Conservation (phyloP, 208 protist species). For the Entamoeba dispar region DNA sequence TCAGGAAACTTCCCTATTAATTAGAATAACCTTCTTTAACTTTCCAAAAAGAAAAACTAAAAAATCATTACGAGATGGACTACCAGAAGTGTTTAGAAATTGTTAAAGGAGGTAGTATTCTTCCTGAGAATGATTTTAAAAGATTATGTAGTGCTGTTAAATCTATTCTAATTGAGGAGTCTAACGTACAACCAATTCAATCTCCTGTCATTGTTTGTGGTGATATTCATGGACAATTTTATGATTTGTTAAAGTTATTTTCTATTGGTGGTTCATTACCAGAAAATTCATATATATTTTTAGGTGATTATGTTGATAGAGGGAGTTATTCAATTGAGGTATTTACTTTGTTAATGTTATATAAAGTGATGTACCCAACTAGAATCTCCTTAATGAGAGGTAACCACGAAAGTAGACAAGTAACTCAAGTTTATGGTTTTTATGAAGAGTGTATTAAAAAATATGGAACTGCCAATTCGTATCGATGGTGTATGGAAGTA, state of each 20-base stretch:
- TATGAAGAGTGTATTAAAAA: constrained; percentile 97
- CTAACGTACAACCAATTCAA: not conserved
- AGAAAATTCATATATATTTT: constrained; percentile 75
- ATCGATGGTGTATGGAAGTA: constrained; percentile 94
- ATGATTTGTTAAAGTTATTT: constrained; percentile 82
- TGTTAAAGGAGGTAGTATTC: not conserved
- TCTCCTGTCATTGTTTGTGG: constrained; percentile 23
- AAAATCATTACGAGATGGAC: not conserved
- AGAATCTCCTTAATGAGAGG: constrained; percentile 45
- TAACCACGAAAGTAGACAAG: constrained; percentile 30
- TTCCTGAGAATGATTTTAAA: not conserved
- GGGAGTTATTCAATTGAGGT: constrained; percentile 89
- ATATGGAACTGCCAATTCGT: constrained; percentile 92
- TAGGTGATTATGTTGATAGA: constrained; percentile 91
- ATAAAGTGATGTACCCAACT: constrained; percentile 71
- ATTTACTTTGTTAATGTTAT: constrained; percentile 77
- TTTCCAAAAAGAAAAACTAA: not conserved
- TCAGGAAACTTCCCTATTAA: too few relatives aligned
- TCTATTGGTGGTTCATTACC: constrained; percentile 71
- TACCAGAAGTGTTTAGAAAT: not conserved
- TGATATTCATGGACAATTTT: constrained; percentile 65
- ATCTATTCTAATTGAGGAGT: not conserved
- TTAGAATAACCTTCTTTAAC: too few relatives aligned
- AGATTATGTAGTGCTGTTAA: not conserved
- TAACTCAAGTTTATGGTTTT: constrained; percentile 79